These are phyloP conservation scores for Trichoderma lentiforme DNA, from an alignment of 2,329 filamentous ascomycete genomes.

Conservation along the genomic window DNA sequence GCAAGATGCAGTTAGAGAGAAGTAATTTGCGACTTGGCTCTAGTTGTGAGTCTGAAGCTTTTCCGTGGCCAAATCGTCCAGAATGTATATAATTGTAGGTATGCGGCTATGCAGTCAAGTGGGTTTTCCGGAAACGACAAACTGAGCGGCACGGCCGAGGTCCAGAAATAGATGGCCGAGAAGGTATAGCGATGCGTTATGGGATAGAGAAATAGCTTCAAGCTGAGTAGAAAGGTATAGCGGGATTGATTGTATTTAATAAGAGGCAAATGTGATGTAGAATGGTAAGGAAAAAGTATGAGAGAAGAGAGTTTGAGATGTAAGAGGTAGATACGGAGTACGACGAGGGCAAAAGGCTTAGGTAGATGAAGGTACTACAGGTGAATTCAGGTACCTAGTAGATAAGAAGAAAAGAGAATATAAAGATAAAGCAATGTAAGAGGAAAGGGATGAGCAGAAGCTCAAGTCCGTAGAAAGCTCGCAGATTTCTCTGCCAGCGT, in stretches of 20 bases:
- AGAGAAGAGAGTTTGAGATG: background rate
- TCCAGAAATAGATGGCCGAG: background rate
- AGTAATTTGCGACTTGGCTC: background rate
- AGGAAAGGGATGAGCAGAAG: background rate
- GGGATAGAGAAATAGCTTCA: background rate
- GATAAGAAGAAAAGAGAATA: background rate
- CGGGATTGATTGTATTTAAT: background rate
- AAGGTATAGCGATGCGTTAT: background rate
- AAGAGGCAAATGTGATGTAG: background rate
- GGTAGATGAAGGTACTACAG: background rate
- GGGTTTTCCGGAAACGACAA: background rate
- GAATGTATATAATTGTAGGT: background rate
- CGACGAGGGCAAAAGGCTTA: background rate
- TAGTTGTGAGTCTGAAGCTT: background rate
- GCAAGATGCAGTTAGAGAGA: background rate
- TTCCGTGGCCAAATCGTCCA: background rate
- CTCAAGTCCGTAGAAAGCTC: background rate
- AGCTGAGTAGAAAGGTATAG: background rate
- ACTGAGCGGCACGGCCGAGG: conserved; percentile 3
- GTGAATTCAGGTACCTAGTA: background rate
- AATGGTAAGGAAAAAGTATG: background rate
- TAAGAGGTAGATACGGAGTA: background rate
- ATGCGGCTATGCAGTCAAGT: conserved; percentile 4
- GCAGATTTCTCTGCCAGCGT: conserved; percentile 1
- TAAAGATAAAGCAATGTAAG: background rate